Conservation (phyloP, 169 alveolate genomes). For the Cryptosporidium felis region DNA sequence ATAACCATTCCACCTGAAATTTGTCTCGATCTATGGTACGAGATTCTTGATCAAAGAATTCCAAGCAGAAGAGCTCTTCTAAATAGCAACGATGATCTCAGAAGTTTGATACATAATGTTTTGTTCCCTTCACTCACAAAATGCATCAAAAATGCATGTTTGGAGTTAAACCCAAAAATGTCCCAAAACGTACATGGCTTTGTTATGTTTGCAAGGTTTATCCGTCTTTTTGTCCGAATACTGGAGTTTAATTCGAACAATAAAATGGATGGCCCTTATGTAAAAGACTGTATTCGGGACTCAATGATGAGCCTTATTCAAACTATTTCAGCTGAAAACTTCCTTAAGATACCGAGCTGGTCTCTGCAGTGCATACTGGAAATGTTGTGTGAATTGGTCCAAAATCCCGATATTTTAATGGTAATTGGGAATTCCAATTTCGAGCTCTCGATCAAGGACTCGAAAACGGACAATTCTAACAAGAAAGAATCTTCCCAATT, state of each 20-base stretch:
- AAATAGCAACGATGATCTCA: slow-evolving; percentile 20
- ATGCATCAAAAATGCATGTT: slow-evolving; percentile 27
- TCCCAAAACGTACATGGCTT: slow-evolving; percentile 43
- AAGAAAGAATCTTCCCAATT: not conserved
- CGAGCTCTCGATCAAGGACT: not conserved
- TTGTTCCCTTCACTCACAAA: slow-evolving; percentile 46
- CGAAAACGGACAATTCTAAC: not conserved
- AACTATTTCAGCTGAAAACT: slow-evolving; percentile 2
- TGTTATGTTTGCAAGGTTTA: slow-evolving; percentile 60
- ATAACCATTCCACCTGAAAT: slow-evolving; percentile 48
- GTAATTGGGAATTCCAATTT: slow-evolving; percentile 20
- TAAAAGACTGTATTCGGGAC: slow-evolving; percentile 29
- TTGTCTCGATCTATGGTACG: slow-evolving; percentile 55
- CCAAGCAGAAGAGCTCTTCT: not conserved
- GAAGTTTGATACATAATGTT: slow-evolving; percentile 19
- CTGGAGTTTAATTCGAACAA: slow-evolving; percentile 12
- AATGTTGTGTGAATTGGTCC: slow-evolving; percentile 46
- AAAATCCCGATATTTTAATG: not conserved
- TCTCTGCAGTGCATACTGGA: slow-evolving; percentile 54
- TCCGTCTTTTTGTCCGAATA: slow-evolving; percentile 11
- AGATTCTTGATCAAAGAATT: slow-evolving; percentile 22
- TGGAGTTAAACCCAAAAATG: slow-evolving; percentile 10
- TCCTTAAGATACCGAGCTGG: slow-evolving; percentile 58
- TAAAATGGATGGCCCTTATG: slow-evolving; percentile 27
- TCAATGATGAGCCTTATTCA: not conserved